Percentiles rank a stretch among this genome's conserved stretches.
Conservation (phyloP, 1,284 basidiomycete genomes). For the Gymnopus androsaceus region DNA sequence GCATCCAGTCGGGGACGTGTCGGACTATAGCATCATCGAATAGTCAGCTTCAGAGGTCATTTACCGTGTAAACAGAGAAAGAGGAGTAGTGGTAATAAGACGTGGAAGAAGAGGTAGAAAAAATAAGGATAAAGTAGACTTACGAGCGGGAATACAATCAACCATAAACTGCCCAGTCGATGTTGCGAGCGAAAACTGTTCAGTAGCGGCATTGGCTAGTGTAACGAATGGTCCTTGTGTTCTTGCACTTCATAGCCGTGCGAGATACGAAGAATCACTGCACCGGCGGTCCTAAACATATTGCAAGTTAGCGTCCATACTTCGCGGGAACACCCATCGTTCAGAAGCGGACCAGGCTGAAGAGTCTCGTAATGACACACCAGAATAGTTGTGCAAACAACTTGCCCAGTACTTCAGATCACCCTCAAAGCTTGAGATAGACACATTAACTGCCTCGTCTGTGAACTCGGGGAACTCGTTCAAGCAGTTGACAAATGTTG, state of each 20-base stretch:
- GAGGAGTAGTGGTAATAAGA: not conserved
- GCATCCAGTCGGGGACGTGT: slow-evolving; percentile 64
- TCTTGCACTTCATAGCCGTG: slow-evolving; percentile 64
- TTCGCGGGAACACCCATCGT: slow-evolving; percentile 72
- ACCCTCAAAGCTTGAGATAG: slow-evolving; percentile 63
- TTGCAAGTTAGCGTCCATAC: too few species aligned
- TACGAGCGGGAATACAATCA: slow-evolving; percentile 57
- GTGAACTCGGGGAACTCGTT: slow-evolving; percentile 78
- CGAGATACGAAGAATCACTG: slow-evolving; percentile 60
- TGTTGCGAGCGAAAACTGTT: slow-evolving; percentile 60
- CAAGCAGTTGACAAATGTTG: slow-evolving; percentile 59
- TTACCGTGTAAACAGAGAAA: too few species aligned
- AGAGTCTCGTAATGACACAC: slow-evolving; percentile 50
- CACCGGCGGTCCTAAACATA: slow-evolving; percentile 58
- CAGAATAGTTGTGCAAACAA: slow-evolving; percentile 62
- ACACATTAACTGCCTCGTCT: slow-evolving; percentile 69
- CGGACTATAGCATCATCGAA: too few species aligned
- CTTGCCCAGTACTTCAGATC: slow-evolving; percentile 77
- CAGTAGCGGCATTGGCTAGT: slow-evolving; percentile 56
- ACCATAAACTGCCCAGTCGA: slow-evolving; percentile 61
- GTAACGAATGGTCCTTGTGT: slow-evolving; percentile 55
- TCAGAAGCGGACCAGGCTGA: slow-evolving; percentile 79
- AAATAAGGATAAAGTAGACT: too few species aligned
- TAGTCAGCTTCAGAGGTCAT: too few species aligned
- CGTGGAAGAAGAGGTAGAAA: not conserved